A percentile compares a stretch with the other conserved stretches of the same genome.
These are phyloP conservation scores for Tulasnella sp. DNA, from an alignment of 768 basidiomycete genomes.

Conservation along the genomic window DNA sequence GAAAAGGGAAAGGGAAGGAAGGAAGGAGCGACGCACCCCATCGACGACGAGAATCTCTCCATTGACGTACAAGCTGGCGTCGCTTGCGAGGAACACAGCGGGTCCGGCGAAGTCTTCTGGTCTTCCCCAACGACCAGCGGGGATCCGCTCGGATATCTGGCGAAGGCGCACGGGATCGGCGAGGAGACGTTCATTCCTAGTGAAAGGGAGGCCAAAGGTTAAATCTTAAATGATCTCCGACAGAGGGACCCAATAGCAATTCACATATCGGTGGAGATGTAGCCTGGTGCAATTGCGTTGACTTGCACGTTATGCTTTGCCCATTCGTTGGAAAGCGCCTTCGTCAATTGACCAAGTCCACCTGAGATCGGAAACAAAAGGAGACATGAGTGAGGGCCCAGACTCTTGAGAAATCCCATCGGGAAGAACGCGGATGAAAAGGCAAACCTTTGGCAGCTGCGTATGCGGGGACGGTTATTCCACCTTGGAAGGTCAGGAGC, in stretches of 20 bases:
- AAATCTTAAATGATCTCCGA: not conserved
- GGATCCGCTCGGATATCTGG: conserved; percentile 69
- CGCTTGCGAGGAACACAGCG: conserved; percentile 59
- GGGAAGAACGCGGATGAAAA: not conserved
- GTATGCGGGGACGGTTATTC: conserved; percentile 77
- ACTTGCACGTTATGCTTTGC: conserved; percentile 80
- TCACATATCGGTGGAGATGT: conserved; percentile 84
- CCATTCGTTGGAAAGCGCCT: conserved; percentile 92
- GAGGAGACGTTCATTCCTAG: conserved; percentile 59
- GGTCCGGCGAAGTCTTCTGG: conserved; percentile 70
- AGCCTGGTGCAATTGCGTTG: conserved; percentile 81
- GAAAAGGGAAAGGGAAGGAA: not conserved
- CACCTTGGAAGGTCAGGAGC: conserved; percentile 52
- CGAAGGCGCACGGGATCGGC: conserved; percentile 55
- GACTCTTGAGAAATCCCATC: not conserved
- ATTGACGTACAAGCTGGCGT: conserved; percentile 61
- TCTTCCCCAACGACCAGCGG: conserved; percentile 61
- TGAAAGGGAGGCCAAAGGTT: not conserved
- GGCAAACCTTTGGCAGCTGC: conserved; percentile 80
- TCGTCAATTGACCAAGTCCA: conserved; percentile 75
- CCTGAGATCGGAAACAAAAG: not conserved
- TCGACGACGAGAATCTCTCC: conserved; percentile 59
- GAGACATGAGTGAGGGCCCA: conserved; percentile 19
- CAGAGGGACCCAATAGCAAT: conserved; percentile 27
- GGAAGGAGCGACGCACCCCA: conserved; percentile 12